These are phyloP conservation scores for Paragyromitra xinjiangensis DNA, from an alignment of 495 filamentous ascomycete species.

Conservation along the genomic window DNA sequence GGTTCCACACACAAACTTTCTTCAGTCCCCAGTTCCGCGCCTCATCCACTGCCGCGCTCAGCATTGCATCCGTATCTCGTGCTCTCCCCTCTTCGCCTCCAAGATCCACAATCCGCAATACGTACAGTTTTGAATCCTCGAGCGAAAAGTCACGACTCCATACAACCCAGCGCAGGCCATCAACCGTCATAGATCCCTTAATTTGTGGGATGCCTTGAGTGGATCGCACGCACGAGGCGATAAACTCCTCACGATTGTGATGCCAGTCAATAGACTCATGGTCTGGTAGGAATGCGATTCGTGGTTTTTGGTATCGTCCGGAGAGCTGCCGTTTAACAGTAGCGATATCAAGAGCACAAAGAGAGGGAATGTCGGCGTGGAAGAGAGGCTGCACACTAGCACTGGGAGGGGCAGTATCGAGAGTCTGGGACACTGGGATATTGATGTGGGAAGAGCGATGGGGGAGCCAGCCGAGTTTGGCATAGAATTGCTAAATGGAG, in stretches of 20 bases:
- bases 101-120: constrained; percentile 76
- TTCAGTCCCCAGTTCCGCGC: constrained; percentile 66
- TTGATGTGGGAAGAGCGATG: constrained; percentile 75
- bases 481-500: constrained; percentile 72
- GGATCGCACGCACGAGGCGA: constrained; percentile 65
- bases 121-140: constrained; percentile 65
- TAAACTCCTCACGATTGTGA: constrained; percentile 84
- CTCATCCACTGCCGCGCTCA: constrained; percentile 58
- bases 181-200: constrained; percentile 72
- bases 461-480: constrained; percentile 79
- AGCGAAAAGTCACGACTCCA: constrained; percentile 80
- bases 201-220: constrained; percentile 63
- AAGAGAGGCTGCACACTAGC: constrained; percentile 59
- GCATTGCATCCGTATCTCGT: constrained; percentile 63
- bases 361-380: constrained; percentile 64
- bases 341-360: constrained; percentile 66
- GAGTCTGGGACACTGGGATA: constrained; percentile 62
- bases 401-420: constrained; percentile 15
- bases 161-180: constrained; percentile 68
- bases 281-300: constrained; percentile 77
- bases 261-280: constrained; percentile 82
- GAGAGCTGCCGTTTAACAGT: constrained; percentile 29
- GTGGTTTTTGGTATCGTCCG: constrained; percentile 56
- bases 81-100: constrained; percentile 27
- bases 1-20: constrained; percentile 73